These are phyloP conservation scores for Kwoniella dejecticola DNA, from an alignment of 768 basidiomycete genomes.

Conservation along the genomic window DNA sequence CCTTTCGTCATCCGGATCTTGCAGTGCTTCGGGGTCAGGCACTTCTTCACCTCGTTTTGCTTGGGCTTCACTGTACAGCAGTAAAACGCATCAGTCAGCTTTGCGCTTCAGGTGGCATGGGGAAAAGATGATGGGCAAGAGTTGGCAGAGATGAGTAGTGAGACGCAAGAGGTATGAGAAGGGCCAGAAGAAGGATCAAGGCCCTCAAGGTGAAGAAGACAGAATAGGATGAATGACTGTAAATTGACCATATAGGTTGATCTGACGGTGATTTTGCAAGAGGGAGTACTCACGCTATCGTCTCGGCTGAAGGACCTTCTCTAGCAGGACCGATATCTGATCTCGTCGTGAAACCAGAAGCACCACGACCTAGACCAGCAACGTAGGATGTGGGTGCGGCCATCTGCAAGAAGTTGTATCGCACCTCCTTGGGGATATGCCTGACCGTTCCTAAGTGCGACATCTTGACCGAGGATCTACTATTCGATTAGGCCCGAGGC, in stretches of 20 bases:
- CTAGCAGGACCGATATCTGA: conserved; percentile 98
- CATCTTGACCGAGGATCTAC: conserved; percentile 28
- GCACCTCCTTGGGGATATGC: conserved; percentile 47
- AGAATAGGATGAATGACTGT: no score
- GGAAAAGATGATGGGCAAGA: neutral
- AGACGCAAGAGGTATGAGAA: no score
- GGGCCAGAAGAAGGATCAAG: no score
- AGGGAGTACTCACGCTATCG: conserved; percentile 78
- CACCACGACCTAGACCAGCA: conserved; percentile 96
- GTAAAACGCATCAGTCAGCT: neutral
- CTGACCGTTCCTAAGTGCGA: conserved; percentile 47
- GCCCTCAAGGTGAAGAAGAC: no score
- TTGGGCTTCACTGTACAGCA: conserved; percentile 73
- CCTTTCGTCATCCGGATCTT: conserved; percentile 96
- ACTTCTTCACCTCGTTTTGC: conserved; percentile 82
- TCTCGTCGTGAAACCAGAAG: conserved; percentile 95
- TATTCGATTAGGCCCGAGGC: neutral
- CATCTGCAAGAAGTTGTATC: conserved; percentile 54
- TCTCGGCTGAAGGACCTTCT: conserved; percentile 90
- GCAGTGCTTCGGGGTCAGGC: conserved; percentile 84
- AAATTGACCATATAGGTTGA: no score
- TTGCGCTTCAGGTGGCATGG: no score
- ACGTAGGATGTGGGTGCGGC: conserved; percentile 94
- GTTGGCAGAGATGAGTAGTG: no score
- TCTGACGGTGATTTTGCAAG: no score